These are phyloP conservation scores for Ceratocystis colombiana DNA, from an alignment of 2,329 filamentous ascomycete genomes.

Conservation along the genomic window DNA sequence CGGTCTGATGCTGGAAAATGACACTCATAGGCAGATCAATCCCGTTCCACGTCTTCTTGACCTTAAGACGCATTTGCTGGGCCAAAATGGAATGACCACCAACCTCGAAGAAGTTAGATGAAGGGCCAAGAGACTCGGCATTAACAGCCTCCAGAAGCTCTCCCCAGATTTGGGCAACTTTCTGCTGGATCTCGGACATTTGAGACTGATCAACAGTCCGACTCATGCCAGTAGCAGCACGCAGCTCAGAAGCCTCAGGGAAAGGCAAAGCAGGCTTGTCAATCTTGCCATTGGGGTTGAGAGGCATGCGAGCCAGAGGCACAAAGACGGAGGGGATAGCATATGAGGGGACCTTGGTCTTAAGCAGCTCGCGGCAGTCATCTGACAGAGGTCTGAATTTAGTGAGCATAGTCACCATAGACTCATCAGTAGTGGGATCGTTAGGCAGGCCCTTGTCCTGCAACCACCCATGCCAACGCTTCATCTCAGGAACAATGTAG, in stretches of 20 bases:
- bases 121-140: conserved; percentile 27
- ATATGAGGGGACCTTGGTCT: conserved; percentile 33
- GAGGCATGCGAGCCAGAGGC: conserved; percentile 29
- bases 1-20: conserved; percentile 31
- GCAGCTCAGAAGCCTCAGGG: conserved; percentile 36
- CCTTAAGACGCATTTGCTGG: conserved; percentile 36
- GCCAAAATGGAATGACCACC: conserved; percentile 47
- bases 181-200: conserved; percentile 30
- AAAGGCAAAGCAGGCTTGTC: conserved; percentile 70
- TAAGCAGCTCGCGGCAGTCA: conserved; percentile 34
- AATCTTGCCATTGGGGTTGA: conserved; percentile 65
- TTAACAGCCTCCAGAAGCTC: conserved; percentile 26
- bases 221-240: conserved; percentile 22
- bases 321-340: conserved; percentile 34
- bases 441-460: conserved; percentile 27
- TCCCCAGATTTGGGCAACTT: conserved; percentile 27
- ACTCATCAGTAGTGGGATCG: conserved; percentile 24
- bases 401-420: conserved; percentile 33
- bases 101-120: conserved; percentile 34
- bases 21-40: conserved; percentile 32
- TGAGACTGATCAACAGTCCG: conserved; percentile 42
- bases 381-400: conserved; percentile 33
- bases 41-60: conserved; percentile 30
- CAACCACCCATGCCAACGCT: conserved; percentile 62
- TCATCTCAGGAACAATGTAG: conserved; percentile 77